Conservation (phyloP, 345 rosid species). For the Eucalyptus brandiana region DNA sequence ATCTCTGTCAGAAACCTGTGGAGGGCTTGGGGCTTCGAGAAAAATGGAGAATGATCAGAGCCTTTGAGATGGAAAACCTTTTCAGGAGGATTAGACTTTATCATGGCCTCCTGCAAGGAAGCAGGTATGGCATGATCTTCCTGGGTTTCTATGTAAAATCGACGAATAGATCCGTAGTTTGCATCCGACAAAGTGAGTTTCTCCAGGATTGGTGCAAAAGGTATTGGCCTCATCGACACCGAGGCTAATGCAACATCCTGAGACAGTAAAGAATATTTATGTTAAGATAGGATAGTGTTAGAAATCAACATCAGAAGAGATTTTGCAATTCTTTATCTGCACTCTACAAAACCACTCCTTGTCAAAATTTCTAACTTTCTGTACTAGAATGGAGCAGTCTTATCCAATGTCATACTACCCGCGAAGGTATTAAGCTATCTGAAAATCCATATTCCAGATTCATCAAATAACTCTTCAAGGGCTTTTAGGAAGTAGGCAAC, state of each 20-base stretch:
- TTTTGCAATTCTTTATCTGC: not conserved
- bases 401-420: not conserved
- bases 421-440: not conserved
- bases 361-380: not conserved
- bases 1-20: conserved; percentile 44
- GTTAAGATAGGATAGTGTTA: not conserved
- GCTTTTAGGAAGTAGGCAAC: not conserved
- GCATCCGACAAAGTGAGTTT: conserved; percentile 25
- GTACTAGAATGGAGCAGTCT: not conserved
- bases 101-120: conserved; percentile 37
- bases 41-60: conserved; percentile 65
- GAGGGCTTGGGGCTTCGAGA: conserved; percentile 59
- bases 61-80: conserved; percentile 53
- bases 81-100: conserved; percentile 38
- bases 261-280: not conserved
- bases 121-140: conserved; percentile 41
- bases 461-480: not conserved
- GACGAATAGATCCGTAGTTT: conserved; percentile 36
- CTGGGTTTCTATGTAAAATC: conserved; percentile 53
- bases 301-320: not conserved
- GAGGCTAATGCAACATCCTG: conserved; percentile 17
- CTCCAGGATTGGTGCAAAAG: conserved; percentile 25
- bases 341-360: not conserved
- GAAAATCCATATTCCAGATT: not conserved
- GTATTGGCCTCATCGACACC: conserved; percentile 30